These are phyloP conservation scores for Isabelozyma gotoi DNA, from an alignment of 805 yeast species.

Conservation along the genomic window DNA sequence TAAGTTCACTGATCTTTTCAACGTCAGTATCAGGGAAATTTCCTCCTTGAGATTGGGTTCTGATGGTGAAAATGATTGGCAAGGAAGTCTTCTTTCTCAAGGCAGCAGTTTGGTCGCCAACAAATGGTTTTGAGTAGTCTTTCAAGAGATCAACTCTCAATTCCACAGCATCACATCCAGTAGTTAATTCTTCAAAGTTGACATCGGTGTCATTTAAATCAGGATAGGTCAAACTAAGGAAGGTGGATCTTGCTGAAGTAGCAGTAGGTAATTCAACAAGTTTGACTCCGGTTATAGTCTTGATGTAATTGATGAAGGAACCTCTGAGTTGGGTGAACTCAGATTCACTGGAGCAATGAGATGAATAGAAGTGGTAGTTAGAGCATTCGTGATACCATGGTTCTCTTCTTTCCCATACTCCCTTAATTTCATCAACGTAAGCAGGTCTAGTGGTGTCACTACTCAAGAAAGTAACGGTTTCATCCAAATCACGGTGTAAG, in stretches of 20 bases:
- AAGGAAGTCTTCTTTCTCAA: constrained; percentile 63
- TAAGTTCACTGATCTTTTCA: constrained; percentile 48
- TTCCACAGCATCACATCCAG: constrained; percentile 82
- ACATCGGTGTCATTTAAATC: constrained; percentile 51
- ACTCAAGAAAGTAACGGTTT: constrained; percentile 71
- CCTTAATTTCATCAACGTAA: constrained; percentile 71
- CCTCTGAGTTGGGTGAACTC: constrained; percentile 59
- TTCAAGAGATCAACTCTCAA: constrained; percentile 73
- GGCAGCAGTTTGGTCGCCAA: constrained; percentile 70
- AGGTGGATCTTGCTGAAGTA: constrained; percentile 49
- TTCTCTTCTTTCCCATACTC: constrained; percentile 84
- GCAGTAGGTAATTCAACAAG: constrained; percentile 37
- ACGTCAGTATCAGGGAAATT: constrained; percentile 61
- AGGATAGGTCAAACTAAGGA: constrained; percentile 69
- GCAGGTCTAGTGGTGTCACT: constrained; percentile 88
- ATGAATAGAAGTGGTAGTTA: constrained; percentile 72
- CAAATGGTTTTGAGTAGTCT: constrained; percentile 50
- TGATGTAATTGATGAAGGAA: constrained; percentile 58
- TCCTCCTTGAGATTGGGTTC: constrained; percentile 84
- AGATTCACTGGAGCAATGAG: constrained; percentile 57
- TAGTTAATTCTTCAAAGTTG: constrained; percentile 50
- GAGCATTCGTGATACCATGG: constrained; percentile 78
- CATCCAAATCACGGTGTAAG: constrained; percentile 81
- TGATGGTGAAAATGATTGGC: constrained; percentile 80
- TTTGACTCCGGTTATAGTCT: constrained; percentile 58